Conservation (phyloP, 1,284 basidiomycete species). For the Ceratobasidium theobromae region DNA sequence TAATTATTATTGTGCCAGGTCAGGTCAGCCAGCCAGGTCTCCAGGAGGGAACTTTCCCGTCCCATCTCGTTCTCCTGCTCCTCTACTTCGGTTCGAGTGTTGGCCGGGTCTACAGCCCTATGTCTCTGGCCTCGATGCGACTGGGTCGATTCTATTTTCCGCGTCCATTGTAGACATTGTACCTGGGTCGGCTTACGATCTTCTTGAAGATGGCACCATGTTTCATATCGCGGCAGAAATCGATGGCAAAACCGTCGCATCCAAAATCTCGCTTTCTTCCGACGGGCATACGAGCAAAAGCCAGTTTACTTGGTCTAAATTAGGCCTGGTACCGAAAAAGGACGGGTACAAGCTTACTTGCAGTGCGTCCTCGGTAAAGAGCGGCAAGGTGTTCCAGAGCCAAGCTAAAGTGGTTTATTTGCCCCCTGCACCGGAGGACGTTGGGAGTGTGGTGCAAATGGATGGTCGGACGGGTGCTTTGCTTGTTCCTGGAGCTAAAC, state of each 20-base stretch:
- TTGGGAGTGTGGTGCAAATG: constrained; percentile 61
- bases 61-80: constrained; percentile 50
- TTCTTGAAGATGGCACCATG: constrained; percentile 42
- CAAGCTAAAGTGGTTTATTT: constrained; percentile 57
- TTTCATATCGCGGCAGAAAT: constrained; percentile 50
- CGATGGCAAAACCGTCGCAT: constrained; percentile 47
- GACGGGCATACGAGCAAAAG: constrained; percentile 49
- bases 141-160: constrained; percentile 56
- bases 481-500: constrained; percentile 55
- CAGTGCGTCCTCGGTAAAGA: constrained; percentile 44
- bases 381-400: constrained; percentile 50
- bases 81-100: constrained; percentile 68
- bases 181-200: constrained; percentile 51
- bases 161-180: constrained; percentile 55
- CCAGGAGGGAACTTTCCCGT: constrained; percentile 48
- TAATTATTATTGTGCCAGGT: background rate
- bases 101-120: constrained; percentile 68
- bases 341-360: constrained; percentile 57
- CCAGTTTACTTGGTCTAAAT: constrained; percentile 51
- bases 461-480: constrained; percentile 68
- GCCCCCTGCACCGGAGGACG: constrained; percentile 50
- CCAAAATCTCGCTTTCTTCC: constrained; percentile 55
- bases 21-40: constrained; percentile 1
- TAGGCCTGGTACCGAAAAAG: constrained; percentile 48
- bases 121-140: constrained; percentile 53